Evolutionary conservation across 139 green algal genomes (phyloP), one percentile per base, ranked within the genome.

Genomic region (Nannochloris sp.): DNA sequence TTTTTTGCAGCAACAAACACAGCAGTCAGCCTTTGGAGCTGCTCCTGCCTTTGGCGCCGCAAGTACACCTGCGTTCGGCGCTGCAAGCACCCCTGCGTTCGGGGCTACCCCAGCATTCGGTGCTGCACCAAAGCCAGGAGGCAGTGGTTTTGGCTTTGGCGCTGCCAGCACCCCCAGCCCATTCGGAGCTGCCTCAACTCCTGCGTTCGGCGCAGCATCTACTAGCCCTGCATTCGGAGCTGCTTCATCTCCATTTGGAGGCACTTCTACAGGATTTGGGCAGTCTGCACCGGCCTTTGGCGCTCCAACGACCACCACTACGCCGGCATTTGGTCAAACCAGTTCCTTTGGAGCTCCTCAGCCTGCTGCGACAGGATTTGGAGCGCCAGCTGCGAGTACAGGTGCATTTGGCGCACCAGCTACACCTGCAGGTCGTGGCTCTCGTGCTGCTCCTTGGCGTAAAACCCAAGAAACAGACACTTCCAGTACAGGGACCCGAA

Each of bases 391-490:
- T 34, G 67, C 0, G 62, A 47, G 13, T 81, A 81, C 64, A 73
- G 77, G 0, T 47, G 55, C 54, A 32, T 81, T 75, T 27, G 65
- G 71, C 2, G 30, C 60, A 4, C 34, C 44, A 9, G 15, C 54
- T 47, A 36, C 34, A 12, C 24, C 33, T 5, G 33, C 47, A 13
- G 67, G 51, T 36, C 47, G 48, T 2, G 85, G 86, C 34, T 87
- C 84, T 4, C 77, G 83, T 13, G 29, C 47, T 4, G 65, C 77
- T 33, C 57, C 74, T 2, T 90, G 77, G 54, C 60, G 65, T 19
- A 90, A 91, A 60, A 86, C 77, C 8, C 65, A 78, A 54, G 84
- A 88, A 44, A 73, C 71, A 62, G 83, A 90, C 55, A 59, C 64
- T 53, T 67, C 62, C 14, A 60, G 56, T 25, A 77, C 62, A 38